These are phyloP conservation scores for Schizosaccharomyces osmophilus DNA, from an alignment of 805 yeast genomes.

Conservation along the genomic window DNA sequence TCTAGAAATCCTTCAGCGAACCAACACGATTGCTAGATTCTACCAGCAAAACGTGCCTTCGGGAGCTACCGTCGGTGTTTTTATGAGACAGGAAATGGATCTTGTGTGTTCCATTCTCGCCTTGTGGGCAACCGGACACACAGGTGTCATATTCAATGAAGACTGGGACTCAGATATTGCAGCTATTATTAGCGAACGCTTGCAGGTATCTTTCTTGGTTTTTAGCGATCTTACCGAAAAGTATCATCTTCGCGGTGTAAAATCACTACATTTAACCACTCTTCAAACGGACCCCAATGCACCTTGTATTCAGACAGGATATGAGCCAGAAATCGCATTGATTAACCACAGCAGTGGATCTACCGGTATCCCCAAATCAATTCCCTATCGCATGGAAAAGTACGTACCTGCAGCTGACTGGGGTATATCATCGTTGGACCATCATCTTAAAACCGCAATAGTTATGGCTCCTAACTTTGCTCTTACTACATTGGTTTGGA, in stretches of 20 bases:
- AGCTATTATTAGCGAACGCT: not conserved
- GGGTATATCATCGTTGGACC: not conserved
- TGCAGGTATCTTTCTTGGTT: not conserved
- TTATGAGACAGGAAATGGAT: not conserved
- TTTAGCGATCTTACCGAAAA: not conserved
- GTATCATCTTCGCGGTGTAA: not conserved
- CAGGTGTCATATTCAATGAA: not conserved
- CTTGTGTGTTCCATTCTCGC: not conserved
- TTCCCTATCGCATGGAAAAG: not conserved
- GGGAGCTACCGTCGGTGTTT: not conserved
- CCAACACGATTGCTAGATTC: not conserved
- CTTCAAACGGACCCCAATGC: not conserved
- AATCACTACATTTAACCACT: not conserved
- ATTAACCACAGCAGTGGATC: not conserved
- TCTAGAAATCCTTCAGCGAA: not conserved
- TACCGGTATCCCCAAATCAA: not conserved
- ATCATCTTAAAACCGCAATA: not conserved
- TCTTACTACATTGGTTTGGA: not conserved
- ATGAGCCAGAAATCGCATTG: not conserved
- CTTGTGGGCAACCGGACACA: not conserved
- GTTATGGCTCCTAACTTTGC: not conserved
- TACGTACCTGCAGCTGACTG: not conserved
- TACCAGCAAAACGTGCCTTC: not conserved
- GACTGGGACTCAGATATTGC: not conserved
- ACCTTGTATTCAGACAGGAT: not conserved